Conservation (phyloP, 805 yeast genomes). For the Candida piceae region DNA sequence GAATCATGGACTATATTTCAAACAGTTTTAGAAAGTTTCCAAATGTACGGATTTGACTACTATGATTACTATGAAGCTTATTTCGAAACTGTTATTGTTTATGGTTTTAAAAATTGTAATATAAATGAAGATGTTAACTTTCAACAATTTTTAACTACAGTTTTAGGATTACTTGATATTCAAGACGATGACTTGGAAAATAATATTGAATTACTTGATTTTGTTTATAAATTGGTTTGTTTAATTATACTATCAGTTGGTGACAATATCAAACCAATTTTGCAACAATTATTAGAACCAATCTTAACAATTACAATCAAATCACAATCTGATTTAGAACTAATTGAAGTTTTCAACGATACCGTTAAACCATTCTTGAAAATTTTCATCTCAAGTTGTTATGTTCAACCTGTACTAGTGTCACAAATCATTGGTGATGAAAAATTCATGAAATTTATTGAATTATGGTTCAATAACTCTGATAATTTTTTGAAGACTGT, state of each 20-base stretch:
- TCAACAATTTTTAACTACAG: slow-evolving; percentile 18
- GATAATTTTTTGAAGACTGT: slow-evolving; percentile 43
- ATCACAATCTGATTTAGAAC: slow-evolving; percentile 17
- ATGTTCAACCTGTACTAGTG: slow-evolving; percentile 35
- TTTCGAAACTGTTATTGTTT: slow-evolving; percentile 42
- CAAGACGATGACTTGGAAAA: slow-evolving; percentile 14
- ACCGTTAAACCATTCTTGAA: slow-evolving; percentile 30
- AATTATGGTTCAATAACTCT: slow-evolving; percentile 45
- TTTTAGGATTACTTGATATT: slow-evolving; percentile 16
- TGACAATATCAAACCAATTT: slow-evolving; percentile 12
- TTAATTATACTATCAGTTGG: slow-evolving; percentile 14
- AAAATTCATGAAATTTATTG: slow-evolving; percentile 34
- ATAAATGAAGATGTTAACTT: slow-evolving; percentile 15
- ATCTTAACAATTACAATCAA: slow-evolving; percentile 28
- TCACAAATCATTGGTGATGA: slow-evolving; percentile 35
- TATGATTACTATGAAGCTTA: slow-evolving; percentile 44
- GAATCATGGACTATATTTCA: slow-evolving; percentile 42
- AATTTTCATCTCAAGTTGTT: slow-evolving; percentile 36
- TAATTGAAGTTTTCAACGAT: slow-evolving; percentile 14
- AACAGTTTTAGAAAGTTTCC: slow-evolving; percentile 40
- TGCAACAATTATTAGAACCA: slow-evolving; percentile 13
- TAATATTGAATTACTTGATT: slow-evolving; percentile 20
- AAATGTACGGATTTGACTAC: slow-evolving; percentile 48
- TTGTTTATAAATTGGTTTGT: slow-evolving; percentile 15
- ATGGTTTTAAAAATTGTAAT: slow-evolving; percentile 34